Percentiles rank a stretch among this genome's conserved stretches.
These are phyloP conservation scores for Fereydounia khargensis DNA, from an alignment of 1,284 basidiomycete species.

Conservation along the genomic window DNA sequence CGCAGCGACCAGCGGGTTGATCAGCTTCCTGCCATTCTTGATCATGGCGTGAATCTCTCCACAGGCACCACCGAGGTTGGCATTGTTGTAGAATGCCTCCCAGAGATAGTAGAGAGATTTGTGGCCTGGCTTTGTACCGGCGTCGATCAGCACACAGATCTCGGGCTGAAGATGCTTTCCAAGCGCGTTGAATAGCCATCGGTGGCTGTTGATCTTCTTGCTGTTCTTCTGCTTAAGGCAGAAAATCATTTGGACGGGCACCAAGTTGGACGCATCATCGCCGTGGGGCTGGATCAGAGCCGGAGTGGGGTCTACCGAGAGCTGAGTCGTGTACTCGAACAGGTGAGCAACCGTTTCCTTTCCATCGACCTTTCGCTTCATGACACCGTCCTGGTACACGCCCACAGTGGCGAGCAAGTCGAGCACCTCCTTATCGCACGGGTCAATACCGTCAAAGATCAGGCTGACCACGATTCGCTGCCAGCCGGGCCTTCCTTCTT, in stretches of 20 bases:
- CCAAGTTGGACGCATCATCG: conserved; percentile 74
- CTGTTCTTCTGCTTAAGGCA: conserved; percentile 94
- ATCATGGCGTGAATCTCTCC: conserved; percentile 57
- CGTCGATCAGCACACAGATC: conserved; percentile 53
- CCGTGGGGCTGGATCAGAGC: conserved; percentile 84
- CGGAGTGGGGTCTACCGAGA: conserved; percentile 78
- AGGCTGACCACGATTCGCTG: conserved; percentile 81
- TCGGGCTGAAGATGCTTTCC: conserved; percentile 66
- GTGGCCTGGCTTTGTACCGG: conserved; percentile 55
- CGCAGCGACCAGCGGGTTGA: conserved; percentile 64
- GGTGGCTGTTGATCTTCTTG: conserved; percentile 65
- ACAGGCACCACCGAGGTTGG: conserved; percentile 54
- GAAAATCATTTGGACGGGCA: conserved; percentile 93
- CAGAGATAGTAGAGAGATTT: conserved; percentile 54
- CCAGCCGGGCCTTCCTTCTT: conserved; percentile 76
- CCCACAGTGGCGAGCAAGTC: conserved; percentile 59
- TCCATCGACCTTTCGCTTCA: conserved; percentile 86
- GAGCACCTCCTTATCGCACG: conserved; percentile 77
- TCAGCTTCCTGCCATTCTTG: conserved; percentile 50
- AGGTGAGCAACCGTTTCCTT: conserved; percentile 82
- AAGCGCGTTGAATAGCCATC: conserved; percentile 97
- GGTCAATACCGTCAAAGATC: conserved; percentile 88
- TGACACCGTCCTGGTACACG: conserved; percentile 69
- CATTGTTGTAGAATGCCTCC: conserved; percentile 57
- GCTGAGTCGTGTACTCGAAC: conserved; percentile 68